These are phyloP conservation scores for Aspergillus novofumigatus DNA, from an alignment of 2,329 filamentous ascomycete species.

Conservation along the genomic window DNA sequence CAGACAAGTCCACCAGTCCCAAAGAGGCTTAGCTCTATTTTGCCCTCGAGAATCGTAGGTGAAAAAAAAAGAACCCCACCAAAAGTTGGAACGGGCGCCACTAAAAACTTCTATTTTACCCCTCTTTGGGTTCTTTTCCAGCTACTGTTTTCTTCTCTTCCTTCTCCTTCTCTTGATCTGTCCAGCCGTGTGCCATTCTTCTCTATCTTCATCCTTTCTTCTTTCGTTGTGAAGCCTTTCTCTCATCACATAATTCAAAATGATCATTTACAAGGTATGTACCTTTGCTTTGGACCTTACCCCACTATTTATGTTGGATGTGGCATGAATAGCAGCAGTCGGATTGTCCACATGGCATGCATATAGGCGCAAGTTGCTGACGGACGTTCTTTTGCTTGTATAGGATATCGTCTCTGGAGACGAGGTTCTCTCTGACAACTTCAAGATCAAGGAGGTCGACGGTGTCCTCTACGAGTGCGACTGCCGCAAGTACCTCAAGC, in stretches of 20 bases:
- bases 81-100: slow-evolving; percentile 14
- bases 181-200: slow-evolving; percentile 19
- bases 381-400: slow-evolving; percentile 5
- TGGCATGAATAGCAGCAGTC: background rate
- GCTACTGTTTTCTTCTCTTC: slow-evolving; percentile 23
- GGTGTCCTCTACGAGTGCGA: slow-evolving; percentile 83
- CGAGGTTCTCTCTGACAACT: slow-evolving; percentile 97
- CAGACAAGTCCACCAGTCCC: slow-evolving; percentile 9
- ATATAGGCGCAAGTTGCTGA: slow-evolving; percentile 3
- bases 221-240: slow-evolving; percentile 16
- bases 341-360: background rate
- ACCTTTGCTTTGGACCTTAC: background rate
- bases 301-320: slow-evolving; percentile 3
- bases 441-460: slow-evolving; percentile 74
- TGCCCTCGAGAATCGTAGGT: slow-evolving; percentile 10
- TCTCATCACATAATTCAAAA: slow-evolving; percentile 48
- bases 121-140: slow-evolving; percentile 22
- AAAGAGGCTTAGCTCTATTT: slow-evolving; percentile 11
- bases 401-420: slow-evolving; percentile 87
- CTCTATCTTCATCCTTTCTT: slow-evolving; percentile 23
- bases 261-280: slow-evolving; percentile 69
- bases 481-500: slow-evolving; percentile 83
- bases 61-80: slow-evolving; percentile 13
- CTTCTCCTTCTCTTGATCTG: slow-evolving; percentile 27
- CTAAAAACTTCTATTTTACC: slow-evolving; percentile 27